Base-by-base conservation (phyloP, 345 rosid genomes). In the Gossypium raimondii region DNA sequence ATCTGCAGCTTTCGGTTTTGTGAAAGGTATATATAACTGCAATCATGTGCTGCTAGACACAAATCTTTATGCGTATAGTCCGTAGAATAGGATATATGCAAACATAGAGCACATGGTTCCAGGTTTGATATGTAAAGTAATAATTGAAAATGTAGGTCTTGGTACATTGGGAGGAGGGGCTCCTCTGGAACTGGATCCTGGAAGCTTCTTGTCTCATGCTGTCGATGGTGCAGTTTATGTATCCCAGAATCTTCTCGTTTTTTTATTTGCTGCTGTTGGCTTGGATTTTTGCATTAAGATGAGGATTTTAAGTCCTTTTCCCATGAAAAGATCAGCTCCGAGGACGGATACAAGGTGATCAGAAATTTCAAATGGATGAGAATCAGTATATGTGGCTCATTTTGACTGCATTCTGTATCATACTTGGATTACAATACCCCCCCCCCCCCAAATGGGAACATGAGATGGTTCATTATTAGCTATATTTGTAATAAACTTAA, bases 1-100 rank as follows among this genome's bases (percentile, higher is more conserved):
- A 3, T 78, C 81, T 58, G 95, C 92, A 1, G 97, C 98, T 78
- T 94, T 94, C 48, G 94, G 88, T 43, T 79, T 91, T 52, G 90
- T 89, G 14, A 91, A 90, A 89, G 97, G 97, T 92, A 87, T 27
- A 22, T 92, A 87, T 27, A 25, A 34, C 45, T 45, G 47, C 73
- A 38, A 72, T 59, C 51, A 53, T 12, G 25, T 7, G 4, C 25
- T 57, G 12, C 44, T 61, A 38, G 58, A 61, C 8, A 61, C 9
- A 50, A 53, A 4, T 20, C 27, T 27, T 50, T 27, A n/a, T 68
- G 27, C 16, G 12, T 43, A 41, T 41, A 0, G 8, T 20, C 5
- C 9, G 11, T 64, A 41, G 50, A 38, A 38, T 38, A 17, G 48
- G n/a, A 38, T 38, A 67, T 67, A 24, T 47, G 44, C 43, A 11